These are phyloP conservation scores for Scutellaria baicalensis DNA, from an alignment of 257 asterid species.

Conservation along the genomic window DNA sequence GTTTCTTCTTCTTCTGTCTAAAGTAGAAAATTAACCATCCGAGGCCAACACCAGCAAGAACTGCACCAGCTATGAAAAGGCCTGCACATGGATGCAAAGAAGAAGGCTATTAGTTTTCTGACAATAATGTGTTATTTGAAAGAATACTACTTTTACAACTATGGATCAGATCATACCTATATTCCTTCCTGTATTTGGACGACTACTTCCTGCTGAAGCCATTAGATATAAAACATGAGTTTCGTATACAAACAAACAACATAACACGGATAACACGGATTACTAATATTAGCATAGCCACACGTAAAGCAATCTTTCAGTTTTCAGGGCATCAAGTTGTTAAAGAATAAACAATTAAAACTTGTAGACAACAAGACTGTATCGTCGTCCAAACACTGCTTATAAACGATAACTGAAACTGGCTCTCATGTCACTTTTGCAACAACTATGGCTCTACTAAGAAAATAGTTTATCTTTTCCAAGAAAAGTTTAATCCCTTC, in stretches of 20 bases:
- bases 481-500: no score
- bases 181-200: background rate
- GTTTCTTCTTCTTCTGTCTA: conserved; percentile 40
- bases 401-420: background rate
- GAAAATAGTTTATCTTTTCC: background rate
- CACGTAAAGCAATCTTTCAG: background rate
- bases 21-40: conserved; percentile 50
- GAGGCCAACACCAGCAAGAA: conserved; percentile 45
- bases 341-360: no score
- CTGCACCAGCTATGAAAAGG: conserved; percentile 46
- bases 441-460: background rate
- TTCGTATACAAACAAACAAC: background rate
- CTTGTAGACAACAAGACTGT: background rate
- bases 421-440: background rate
- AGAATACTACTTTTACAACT: background rate
- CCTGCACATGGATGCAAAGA: conserved; percentile 30
- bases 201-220: conserved; percentile 20
- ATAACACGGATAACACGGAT: background rate
- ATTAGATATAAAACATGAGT: conserved; percentile 14
- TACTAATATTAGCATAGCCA: background rate
- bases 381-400: background rate
- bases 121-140: background rate
- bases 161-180: conserved; percentile 26
- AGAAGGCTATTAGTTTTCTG: background rate
- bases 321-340: no score